A percentile compares a stretch with the other conserved stretches of the same genome.
Conservation (phyloP, 2,329 filamentous ascomycete species). For the Coccinonectria pachysandricola region DNA sequence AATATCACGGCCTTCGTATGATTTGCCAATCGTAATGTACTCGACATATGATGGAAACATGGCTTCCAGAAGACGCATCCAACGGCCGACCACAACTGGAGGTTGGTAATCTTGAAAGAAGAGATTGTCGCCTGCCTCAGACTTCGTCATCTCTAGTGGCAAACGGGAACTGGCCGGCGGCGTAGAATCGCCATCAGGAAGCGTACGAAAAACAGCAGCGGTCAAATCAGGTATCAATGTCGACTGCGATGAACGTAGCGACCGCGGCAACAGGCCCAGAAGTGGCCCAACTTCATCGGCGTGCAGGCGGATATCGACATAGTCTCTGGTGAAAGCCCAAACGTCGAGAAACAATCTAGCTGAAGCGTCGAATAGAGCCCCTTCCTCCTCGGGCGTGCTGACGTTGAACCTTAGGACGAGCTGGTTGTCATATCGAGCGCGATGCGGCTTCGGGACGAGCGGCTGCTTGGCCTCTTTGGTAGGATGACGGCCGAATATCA, state of each 20-base stretch:
- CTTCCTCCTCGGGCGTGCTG: conserved; percentile 55
- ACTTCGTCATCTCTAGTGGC: conserved; percentile 19
- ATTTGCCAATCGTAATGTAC: conserved; percentile 68
- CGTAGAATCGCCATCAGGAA: no score
- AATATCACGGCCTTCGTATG: conserved; percentile 81
- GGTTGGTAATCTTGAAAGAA: conserved; percentile 94
- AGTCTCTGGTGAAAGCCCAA: conserved; percentile 74
- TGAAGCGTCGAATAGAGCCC: conserved; percentile 60
- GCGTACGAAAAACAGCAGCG: conserved; percentile 56
- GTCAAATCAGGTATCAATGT: conserved; percentile 74
- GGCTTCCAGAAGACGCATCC: conserved; percentile 82
- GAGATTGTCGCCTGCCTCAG: conserved; percentile 49
- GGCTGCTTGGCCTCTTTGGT: conserved; percentile 18
- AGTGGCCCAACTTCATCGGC: conserved; percentile 70
- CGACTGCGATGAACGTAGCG: conserved; percentile 60
- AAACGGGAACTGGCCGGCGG: conserved; percentile 12
- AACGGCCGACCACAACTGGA: conserved; percentile 68
- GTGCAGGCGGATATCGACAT: conserved; percentile 74
- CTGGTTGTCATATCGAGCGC: conserved; percentile 59
- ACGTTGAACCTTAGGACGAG: conserved; percentile 87
- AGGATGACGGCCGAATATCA: conserved; percentile 37
- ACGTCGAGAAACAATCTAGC: conserved; percentile 75
- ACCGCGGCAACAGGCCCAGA: conserved; percentile 64
- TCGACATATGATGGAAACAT: conserved; percentile 79
- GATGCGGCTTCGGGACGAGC: conserved; percentile 21